Conservation (phyloP, 306 rosid genomes). For the Prunus mongolica region DNA sequence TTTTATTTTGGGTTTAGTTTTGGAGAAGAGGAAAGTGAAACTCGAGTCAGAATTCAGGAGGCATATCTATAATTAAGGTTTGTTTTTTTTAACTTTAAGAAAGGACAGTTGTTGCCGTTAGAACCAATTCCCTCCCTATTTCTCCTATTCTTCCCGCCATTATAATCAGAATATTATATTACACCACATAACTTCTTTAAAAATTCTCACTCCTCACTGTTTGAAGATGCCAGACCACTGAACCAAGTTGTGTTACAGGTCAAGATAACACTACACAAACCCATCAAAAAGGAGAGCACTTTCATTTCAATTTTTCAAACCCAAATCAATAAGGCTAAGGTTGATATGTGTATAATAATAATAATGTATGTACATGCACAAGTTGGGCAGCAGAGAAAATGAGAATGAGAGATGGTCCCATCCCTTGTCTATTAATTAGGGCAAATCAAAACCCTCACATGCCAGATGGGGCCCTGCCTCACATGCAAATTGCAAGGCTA, state of each 20-base stretch:
- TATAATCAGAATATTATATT: not conserved
- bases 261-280: not conserved
- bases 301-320: not conserved
- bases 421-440: not conserved
- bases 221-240: not conserved
- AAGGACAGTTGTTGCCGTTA: not conserved
- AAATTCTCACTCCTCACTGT: not conserved
- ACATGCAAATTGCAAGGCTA: constrained; percentile 16
- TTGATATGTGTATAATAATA: not conserved
- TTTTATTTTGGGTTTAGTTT: not conserved
- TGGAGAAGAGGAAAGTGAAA: too few species aligned
- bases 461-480: constrained; percentile 26
- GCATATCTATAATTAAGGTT: too few species aligned
- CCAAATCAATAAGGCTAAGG: not conserved
- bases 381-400: not conserved
- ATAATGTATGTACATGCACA: not conserved
- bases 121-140: not conserved
- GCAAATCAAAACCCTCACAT: constrained; percentile 1
- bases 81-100: too few species aligned
- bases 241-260: not conserved
- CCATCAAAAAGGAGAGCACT: not conserved
- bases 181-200: too few species aligned
- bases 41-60: too few species aligned
- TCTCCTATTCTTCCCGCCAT: not conserved
- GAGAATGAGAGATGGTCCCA: constrained; percentile 5